Evolutionary conservation across 768 basidiomycete species (phyloP).

Genomic region (Lactarius evosmus): DNA sequence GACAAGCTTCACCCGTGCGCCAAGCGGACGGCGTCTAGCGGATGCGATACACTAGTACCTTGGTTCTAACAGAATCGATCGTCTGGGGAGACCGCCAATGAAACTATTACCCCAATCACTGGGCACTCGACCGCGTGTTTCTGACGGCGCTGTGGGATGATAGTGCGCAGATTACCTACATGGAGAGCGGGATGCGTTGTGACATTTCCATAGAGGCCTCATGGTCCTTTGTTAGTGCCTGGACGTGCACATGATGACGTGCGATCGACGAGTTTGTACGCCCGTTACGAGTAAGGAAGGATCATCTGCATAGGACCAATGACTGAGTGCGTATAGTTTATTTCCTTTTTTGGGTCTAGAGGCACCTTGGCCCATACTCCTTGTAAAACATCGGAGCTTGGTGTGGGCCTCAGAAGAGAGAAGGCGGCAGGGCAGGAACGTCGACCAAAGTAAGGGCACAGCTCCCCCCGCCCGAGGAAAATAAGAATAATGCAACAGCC

Average conservation of each 20-base stretch:
- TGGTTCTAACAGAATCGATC: neutral
- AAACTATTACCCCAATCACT: neutral
- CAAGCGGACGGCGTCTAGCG: neutral
- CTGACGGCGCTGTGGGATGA: neutral
- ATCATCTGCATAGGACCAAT: constrained; percentile 2
- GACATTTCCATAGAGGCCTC: constrained; percentile 2
- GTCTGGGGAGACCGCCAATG: neutral
- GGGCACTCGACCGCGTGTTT: neutral
- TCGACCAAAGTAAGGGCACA: neutral
- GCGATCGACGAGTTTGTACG: constrained; percentile 10
- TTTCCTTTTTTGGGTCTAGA: neutral
- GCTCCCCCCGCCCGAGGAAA: neutral
- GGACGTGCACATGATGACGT: constrained; percentile 10
- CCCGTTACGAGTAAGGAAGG: neutral
- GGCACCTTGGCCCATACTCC: neutral
- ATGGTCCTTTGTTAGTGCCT: neutral
- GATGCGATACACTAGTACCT: neutral
- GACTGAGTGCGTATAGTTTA: neutral
- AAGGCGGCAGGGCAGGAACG: neutral
- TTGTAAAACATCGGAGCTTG: constrained; percentile 9
- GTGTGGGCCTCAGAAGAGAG: constrained; percentile 11
- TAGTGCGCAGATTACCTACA: constrained; percentile 6
- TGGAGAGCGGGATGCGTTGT: neutral
- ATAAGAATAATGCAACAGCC: neutral
- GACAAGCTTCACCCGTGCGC: neutral